A percentile compares a stretch with the other conserved stretches of the same genome.
phyloP scores from a whole-genome alignment of 2,329 filamentous ascomycete genomes.

The Fusarium sp. region DNA sequence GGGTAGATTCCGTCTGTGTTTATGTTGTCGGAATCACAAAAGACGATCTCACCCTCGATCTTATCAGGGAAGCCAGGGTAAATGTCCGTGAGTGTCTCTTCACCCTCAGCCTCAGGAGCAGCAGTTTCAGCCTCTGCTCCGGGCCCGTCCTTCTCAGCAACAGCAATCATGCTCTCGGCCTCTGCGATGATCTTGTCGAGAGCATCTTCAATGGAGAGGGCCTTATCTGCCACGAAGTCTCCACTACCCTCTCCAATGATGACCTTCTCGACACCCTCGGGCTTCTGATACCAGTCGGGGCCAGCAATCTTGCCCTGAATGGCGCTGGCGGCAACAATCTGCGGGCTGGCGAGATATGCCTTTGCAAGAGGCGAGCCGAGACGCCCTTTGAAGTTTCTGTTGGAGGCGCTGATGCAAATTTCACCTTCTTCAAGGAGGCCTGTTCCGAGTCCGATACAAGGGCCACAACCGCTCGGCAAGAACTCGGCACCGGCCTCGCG shows the following conservation, averaged over 20 bases:
- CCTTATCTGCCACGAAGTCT: conserved; percentile 67
- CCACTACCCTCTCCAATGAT: conserved; percentile 76
- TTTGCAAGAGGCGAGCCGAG: conserved; percentile 74
- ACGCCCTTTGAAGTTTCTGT: conserved; percentile 90
- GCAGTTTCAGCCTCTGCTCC: neutral
- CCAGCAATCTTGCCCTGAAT: conserved; percentile 74
- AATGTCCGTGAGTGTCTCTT: conserved; percentile 68
- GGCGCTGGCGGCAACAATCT: conserved; percentile 91
- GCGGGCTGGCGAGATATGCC: conserved; percentile 86
- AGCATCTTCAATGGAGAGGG: conserved; percentile 71
- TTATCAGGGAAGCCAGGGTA: conserved; percentile 86
- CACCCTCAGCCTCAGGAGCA: conserved; percentile 31
- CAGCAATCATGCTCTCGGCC: conserved; percentile 67
- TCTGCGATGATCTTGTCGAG: conserved; percentile 75
- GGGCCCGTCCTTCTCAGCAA: conserved; percentile 55
- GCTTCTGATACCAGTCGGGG: conserved; percentile 78
- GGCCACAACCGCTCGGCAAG: conserved; percentile 77
- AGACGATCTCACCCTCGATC: conserved; percentile 85
- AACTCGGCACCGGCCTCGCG: conserved; percentile 78
- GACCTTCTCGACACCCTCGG: conserved; percentile 71
- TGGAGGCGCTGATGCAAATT: conserved; percentile 81
- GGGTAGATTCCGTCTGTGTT: conserved; percentile 95
- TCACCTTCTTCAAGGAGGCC: conserved; percentile 86
- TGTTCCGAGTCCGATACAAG: conserved; percentile 84
- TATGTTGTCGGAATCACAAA: conserved; percentile 59